Evolutionary conservation across 345 rosid genomes (phyloP).

Genomic region (Hibiscus trionum): DNA sequence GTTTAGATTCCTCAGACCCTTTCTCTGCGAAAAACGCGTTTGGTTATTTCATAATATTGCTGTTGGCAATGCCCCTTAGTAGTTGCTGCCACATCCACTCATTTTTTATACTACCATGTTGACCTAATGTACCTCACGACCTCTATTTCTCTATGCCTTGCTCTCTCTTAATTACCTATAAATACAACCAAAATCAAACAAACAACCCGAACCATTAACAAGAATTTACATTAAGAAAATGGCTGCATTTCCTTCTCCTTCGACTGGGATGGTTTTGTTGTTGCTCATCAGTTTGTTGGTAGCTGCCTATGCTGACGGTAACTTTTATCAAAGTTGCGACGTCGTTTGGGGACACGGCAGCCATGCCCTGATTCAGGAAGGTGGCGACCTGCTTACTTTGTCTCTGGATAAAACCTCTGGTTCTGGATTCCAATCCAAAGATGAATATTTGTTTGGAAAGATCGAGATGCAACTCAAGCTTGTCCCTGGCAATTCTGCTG

Average conservation of each 20-base stretch:
- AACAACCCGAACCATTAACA: not conserved
- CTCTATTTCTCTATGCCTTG: not conserved
- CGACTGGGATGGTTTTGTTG: not conserved
- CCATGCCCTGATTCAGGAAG: not conserved
- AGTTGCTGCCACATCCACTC: not conserved
- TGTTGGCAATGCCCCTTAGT: not conserved
- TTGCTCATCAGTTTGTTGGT: not conserved
- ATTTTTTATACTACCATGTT: not conserved
- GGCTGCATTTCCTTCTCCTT: not conserved
- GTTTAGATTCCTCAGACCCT: not conserved
- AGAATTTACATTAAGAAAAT: not conserved
- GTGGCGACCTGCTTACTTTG: slow-evolving; percentile 1
- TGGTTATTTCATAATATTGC: not conserved
- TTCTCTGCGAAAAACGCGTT: not conserved
- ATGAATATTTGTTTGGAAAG: slow-evolving; percentile 8
- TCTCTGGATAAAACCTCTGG: slow-evolving; percentile 20
- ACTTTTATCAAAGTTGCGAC: not conserved
- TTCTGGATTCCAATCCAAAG: slow-evolving; percentile 18
- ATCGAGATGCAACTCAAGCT: slow-evolving; percentile 13
- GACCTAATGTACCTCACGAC: slow-evolving; percentile 8
- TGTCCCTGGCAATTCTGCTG: slow-evolving; percentile 25
- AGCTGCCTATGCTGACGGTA: not conserved
- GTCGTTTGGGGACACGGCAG: not conserved
- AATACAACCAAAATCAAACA: not conserved
- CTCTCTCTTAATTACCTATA: not conserved